phyloP scores from a whole-genome alignment of 1,284 basidiomycete genomes.

The Gymnopus androsaceus region DNA sequence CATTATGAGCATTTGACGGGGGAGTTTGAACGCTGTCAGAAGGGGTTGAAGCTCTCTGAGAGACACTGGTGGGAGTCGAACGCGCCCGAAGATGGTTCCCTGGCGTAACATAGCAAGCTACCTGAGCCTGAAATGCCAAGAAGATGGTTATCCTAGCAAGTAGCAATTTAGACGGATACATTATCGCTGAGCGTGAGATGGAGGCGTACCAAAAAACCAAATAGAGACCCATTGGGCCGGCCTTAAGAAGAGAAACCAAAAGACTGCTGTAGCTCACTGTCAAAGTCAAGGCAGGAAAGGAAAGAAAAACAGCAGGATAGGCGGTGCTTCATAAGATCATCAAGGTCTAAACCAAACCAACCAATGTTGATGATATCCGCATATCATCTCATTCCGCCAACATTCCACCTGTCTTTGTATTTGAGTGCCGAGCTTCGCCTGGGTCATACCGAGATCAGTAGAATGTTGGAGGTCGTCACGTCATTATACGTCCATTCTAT shows the following conservation, averaged over 20 bases:
- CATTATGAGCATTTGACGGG: neutral
- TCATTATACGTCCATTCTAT: too few species aligned
- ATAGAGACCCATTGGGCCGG: constrained; percentile 3
- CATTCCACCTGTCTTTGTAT: too few species aligned
- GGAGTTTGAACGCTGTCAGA: too few species aligned
- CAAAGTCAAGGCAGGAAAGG: constrained; percentile 8
- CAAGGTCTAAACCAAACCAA: neutral
- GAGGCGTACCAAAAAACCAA: neutral
- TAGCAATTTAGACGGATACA: neutral
- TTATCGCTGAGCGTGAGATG: too few species aligned
- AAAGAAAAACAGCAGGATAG: neutral
- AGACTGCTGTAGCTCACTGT: neutral
- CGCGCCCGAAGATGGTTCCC: neutral
- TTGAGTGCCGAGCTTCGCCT: too few species aligned
- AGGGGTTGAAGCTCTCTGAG: neutral
- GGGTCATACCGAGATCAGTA: too few species aligned
- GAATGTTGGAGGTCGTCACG: constrained; percentile 2
- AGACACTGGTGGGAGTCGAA: neutral
- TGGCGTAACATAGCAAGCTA: neutral
- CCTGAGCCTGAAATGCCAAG: neutral
- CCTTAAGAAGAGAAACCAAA: neutral
- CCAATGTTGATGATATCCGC: neutral
- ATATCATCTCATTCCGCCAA: neutral
- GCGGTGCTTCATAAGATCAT: constrained; percentile 7
- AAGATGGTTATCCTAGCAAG: neutral